Evolutionary conservation across 257 asterid species (phyloP), one percentile per base, ranked within the genome.

Genomic region (Petunia axillaris): DNA sequence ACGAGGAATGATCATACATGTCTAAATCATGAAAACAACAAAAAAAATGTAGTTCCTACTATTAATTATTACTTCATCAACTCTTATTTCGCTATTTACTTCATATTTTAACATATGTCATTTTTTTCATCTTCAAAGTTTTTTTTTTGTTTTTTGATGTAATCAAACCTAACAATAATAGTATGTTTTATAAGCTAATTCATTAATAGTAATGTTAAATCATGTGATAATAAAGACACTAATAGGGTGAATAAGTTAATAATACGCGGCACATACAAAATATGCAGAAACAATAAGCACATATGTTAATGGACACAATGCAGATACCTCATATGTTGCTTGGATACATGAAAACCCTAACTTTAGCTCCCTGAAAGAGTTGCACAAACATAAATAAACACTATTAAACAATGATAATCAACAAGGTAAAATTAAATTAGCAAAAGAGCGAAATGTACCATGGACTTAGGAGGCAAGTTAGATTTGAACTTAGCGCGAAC

Each of bases 401-500:
- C 3, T 75, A 1, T 16, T 5, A 58, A 25, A 25, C 68, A 57
- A 4, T 1, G 59, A 43, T 8, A 8, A 44, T 11, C 13, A 8
- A 5, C 4, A 13, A 35, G 8, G 0, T 2, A 55, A 0, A 53
- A 5, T n/a, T 3, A 5, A 13, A 35, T 16, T 1, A 4, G 2
- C 43, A 4, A 3, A 57, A 15, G 4, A 6, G 3, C 4, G 4
- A 37, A 55, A 8, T 57, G 58, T 85, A 90, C 97, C 96, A 91
- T 90, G 38, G 98, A 88, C 38, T 90, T 90, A 4, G 95, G 97
- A 1, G 97, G 97, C 43, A 93, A 88, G 66, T 93, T 93, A 15
- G 95, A 88, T 80, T 85, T 93, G 93, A 91, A 90, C 83, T 87
- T 89, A 14, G 97, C 98, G 9, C 98, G 91, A 59, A 93, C 96